Percentiles rank a stretch among this genome's conserved stretches.
phyloP scores from a whole-genome alignment of 495 filamentous ascomycete genomes.

The Penicillium psychrofluorescens region DNA sequence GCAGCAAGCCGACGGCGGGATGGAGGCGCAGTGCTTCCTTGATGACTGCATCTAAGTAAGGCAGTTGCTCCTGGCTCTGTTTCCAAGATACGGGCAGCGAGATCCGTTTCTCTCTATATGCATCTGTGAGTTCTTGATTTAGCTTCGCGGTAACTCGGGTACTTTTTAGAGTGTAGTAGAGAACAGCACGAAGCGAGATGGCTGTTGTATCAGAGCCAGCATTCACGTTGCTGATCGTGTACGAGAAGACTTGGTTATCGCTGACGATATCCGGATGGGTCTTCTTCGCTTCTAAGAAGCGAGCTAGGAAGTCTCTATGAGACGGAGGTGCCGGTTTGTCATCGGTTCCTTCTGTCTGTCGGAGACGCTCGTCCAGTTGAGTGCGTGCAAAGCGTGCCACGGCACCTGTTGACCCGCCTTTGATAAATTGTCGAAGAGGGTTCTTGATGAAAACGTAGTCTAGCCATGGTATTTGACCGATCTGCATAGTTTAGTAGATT shows the following conservation, averaged over 20 bases:
- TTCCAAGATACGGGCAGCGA: constrained; percentile 20
- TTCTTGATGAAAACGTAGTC: constrained; percentile 47
- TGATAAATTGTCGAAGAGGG: constrained; percentile 29
- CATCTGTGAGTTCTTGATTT: constrained; percentile 25
- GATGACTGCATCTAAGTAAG: constrained; percentile 58
- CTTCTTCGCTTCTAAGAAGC: constrained; percentile 26
- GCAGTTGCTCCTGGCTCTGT: constrained; percentile 37
- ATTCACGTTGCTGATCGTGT: constrained; percentile 36
- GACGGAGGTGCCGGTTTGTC: not conserved
- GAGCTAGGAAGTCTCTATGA: constrained; percentile 19
- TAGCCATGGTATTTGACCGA: constrained; percentile 46
- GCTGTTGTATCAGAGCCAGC: constrained; percentile 49
- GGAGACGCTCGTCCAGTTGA: constrained; percentile 36
- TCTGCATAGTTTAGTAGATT: constrained; percentile 1
- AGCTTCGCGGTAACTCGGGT: constrained; percentile 16
- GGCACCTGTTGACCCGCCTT: constrained; percentile 20
- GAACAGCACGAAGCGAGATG: constrained; percentile 36
- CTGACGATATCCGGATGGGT: constrained; percentile 24
- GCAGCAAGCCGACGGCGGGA: constrained; percentile 50
- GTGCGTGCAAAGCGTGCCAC: constrained; percentile 37
- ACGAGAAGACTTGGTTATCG: constrained; percentile 21
- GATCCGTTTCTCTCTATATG: constrained; percentile 32
- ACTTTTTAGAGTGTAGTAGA: constrained; percentile 45
- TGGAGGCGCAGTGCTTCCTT: constrained; percentile 62
- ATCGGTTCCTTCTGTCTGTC: not conserved